Conservation (phyloP, 768 basidiomycete species). For the Hypsizygus marmoreus region DNA sequence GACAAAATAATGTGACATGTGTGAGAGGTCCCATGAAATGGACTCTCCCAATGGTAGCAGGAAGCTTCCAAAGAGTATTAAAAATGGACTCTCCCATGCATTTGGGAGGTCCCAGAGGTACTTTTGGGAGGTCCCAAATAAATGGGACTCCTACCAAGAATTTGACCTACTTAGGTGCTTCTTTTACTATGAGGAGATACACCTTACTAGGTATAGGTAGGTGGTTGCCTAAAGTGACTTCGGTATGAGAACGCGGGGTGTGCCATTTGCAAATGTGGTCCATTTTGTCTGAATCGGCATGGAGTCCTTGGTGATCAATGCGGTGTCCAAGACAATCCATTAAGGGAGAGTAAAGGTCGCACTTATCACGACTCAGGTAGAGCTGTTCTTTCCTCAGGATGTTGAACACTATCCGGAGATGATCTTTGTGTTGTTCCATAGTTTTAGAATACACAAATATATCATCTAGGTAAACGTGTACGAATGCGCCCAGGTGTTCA, state of each 20-base stretch:
- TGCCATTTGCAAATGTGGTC: neutral
- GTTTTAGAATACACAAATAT: slow-evolving; percentile 27
- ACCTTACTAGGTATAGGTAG: too few relatives aligned
- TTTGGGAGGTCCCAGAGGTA: too few relatives aligned
- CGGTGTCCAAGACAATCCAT: slow-evolving; percentile 33
- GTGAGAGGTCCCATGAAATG: too few relatives aligned
- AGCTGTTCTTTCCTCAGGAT: neutral
- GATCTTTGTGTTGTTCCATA: slow-evolving; percentile 8
- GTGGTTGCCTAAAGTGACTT: too few relatives aligned
- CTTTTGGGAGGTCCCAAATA: too few relatives aligned
- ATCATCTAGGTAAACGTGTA: slow-evolving; percentile 48
- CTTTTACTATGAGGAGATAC: too few relatives aligned
- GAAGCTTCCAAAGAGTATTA: too few relatives aligned
- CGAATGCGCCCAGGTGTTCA: slow-evolving; percentile 35
- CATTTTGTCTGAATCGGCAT: slow-evolving; percentile 31
- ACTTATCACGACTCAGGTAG: neutral
- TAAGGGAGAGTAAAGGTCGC: slow-evolving; percentile 12
- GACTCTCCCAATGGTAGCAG: too few relatives aligned
- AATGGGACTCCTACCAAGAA: too few relatives aligned
- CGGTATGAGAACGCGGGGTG: slow-evolving; percentile 19
- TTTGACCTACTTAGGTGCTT: too few relatives aligned
- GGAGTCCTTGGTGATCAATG: slow-evolving; percentile 29
- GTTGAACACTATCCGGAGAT: neutral
- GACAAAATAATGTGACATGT: too few relatives aligned
- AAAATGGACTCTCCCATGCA: too few relatives aligned